These are phyloP conservation scores for Vitis hybrid DNA, from an alignment of 177 flowering plant genomes.

Conservation along the genomic window DNA sequence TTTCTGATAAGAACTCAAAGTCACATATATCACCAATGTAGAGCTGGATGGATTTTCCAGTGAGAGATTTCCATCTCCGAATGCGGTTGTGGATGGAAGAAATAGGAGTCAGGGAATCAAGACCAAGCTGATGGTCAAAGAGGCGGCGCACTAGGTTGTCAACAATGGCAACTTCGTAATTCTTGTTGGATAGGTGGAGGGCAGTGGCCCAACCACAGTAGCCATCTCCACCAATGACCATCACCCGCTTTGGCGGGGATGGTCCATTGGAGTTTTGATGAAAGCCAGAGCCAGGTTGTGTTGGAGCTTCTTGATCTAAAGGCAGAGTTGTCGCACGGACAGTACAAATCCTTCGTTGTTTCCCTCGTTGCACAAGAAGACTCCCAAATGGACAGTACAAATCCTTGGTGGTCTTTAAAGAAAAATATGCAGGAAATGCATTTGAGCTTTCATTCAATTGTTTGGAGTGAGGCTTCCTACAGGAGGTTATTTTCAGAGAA, in stretches of 20 bases:
- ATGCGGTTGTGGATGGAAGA: slow-evolving; percentile 83
- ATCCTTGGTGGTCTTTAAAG: slow-evolving; percentile 22
- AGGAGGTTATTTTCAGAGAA: slow-evolving; percentile 35
- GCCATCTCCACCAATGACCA: slow-evolving; percentile 98
- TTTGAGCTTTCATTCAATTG: slow-evolving; percentile 20
- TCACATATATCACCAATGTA: slow-evolving; percentile 93
- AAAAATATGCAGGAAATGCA: slow-evolving; percentile 29
- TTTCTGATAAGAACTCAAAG: slow-evolving; percentile 81
- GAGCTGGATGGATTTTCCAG: slow-evolving; percentile 73
- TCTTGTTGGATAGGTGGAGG: slow-evolving; percentile 85
- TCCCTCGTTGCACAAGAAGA: slow-evolving; percentile 27
- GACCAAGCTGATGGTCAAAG: slow-evolving; percentile 93
- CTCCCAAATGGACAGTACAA: slow-evolving; percentile 14
- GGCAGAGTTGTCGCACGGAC: slow-evolving; percentile 51
- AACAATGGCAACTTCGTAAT: slow-evolving; percentile 84
- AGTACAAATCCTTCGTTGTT: slow-evolving; percentile 16
- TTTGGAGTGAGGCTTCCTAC: slow-evolving; percentile 22
- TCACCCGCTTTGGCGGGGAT: slow-evolving; percentile 60
- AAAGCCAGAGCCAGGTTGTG: slow-evolving; percentile 34
- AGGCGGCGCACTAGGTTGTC: slow-evolving; percentile 89
- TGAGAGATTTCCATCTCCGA: slow-evolving; percentile 81
- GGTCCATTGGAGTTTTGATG: slow-evolving; percentile 27
- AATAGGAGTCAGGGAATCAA: slow-evolving; percentile 89
- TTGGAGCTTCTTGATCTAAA: slow-evolving; percentile 42
- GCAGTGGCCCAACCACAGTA: slow-evolving; percentile 99